Conservation (phyloP, 1,284 basidiomycete genomes). For the Cronartium ribicola region DNA sequence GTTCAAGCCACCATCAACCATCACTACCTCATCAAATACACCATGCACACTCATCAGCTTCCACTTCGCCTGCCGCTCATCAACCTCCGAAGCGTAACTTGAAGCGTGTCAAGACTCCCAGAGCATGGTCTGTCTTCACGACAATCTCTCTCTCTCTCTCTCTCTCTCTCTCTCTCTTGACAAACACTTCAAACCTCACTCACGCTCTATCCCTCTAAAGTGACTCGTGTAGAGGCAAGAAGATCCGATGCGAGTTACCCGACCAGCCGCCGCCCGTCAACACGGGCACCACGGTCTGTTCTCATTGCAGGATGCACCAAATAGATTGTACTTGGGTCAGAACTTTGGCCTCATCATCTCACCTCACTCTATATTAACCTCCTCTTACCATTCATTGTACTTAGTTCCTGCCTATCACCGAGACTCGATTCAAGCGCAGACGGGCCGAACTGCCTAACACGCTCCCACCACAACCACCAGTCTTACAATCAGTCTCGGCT, state of each 20-base stretch:
- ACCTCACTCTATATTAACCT: neutral
- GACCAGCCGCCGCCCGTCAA: no score
- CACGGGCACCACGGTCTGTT: constrained; percentile 69
- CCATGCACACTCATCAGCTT: neutral
- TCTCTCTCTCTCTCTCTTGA: neutral
- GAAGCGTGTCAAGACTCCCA: constrained; percentile 15
- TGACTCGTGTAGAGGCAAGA: constrained; percentile 37
- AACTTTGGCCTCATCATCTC: neutral
- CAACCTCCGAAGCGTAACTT: neutral
- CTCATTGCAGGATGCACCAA: constrained; percentile 79
- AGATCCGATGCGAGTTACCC: constrained; percentile 66
- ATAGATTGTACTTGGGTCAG: constrained; percentile 59
- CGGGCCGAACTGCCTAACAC: constrained; percentile 55
- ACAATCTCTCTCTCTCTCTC: neutral
- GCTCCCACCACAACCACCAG: neutral
- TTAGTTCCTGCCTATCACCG: constrained; percentile 94
- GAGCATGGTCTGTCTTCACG: constrained; percentile 22
- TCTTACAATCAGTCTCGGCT: no score
- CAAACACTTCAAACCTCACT: neutral
- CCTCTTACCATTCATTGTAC: constrained; percentile 45
- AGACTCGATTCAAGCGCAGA: constrained; percentile 96
- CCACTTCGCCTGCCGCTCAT: neutral
- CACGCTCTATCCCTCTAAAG: neutral
- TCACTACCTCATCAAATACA: no score
- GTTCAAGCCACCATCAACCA: no score